These are phyloP conservation scores for Apostasia shenzhenica DNA, from an alignment of 106 monocot genomes.

Conservation along the genomic window DNA sequence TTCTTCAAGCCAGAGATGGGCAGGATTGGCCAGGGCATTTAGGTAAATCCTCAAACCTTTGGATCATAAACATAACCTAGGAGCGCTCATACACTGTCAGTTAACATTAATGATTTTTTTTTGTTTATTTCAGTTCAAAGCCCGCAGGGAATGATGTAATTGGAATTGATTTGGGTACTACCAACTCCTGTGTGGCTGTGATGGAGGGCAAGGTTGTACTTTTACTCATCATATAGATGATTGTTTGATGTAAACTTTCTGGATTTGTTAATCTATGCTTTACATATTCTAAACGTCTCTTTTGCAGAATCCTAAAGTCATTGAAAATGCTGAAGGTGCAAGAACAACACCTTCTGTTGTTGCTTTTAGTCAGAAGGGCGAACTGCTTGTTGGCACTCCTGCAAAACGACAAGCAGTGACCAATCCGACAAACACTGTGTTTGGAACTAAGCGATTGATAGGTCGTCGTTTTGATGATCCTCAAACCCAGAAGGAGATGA, in stretches of 20 bases:
- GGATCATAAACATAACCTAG: neutral
- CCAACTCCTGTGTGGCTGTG: constrained; percentile 82
- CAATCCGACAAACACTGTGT: constrained; percentile 75
- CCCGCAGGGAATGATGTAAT: constrained; percentile 70
- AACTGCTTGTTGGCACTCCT: constrained; percentile 79
- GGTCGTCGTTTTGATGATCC: constrained; percentile 81
- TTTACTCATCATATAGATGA: neutral
- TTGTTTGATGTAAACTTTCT: neutral
- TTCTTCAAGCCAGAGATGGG: constrained; percentile 31
- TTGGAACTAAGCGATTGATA: constrained; percentile 78
- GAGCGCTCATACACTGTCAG: neutral
- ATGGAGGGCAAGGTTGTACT: constrained; percentile 85
- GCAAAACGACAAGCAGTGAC: constrained; percentile 90
- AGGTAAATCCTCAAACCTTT: constrained; percentile 30
- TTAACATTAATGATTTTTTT: neutral
- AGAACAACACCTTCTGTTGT: constrained; percentile 79
- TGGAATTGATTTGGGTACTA: constrained; percentile 86
- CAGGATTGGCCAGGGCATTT: constrained; percentile 44
- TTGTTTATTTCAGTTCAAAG: constrained; percentile 37
- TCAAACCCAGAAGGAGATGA: constrained; percentile 87
- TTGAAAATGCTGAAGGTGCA: constrained; percentile 78
- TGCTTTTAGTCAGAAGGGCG: constrained; percentile 74
- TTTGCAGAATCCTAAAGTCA: constrained; percentile 72
- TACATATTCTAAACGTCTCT: neutral
- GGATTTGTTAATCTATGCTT: neutral